phyloP scores from a whole-genome alignment of 2,329 filamentous ascomycete species.

The Paraphoma sp. region DNA sequence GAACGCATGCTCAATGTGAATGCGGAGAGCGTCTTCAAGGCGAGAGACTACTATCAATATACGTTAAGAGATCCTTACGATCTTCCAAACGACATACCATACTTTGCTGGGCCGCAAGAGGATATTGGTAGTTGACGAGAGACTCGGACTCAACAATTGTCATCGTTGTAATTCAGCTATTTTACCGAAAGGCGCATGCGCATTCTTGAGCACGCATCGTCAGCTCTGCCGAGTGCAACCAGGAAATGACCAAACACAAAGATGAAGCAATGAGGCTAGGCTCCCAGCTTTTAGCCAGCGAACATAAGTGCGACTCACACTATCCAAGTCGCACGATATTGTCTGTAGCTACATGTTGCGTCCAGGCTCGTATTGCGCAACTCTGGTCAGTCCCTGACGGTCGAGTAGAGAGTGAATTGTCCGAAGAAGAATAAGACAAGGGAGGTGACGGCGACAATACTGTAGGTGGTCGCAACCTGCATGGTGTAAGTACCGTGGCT shows the following conservation, averaged over 20 bases:
- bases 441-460: constrained; percentile 15
- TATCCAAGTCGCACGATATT: background rate
- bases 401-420: constrained; percentile 21
- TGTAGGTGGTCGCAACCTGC: constrained; percentile 28
- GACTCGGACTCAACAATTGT: background rate
- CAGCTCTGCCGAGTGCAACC: background rate
- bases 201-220: background rate
- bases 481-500: background rate
- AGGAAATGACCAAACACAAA: no score
- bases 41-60: constrained; percentile 9
- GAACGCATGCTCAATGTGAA: background rate
- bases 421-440: constrained; percentile 28
- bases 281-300: no score
- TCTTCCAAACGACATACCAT: constrained; percentile 13
- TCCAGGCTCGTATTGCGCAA: no score
- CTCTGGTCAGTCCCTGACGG: background rate
- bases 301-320: background rate
- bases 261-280: no score
- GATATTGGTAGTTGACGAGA: constrained; percentile 4
- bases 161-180: background rate
- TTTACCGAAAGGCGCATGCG: background rate
- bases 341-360: no score
- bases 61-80: constrained; percentile 12
- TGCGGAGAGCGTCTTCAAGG: constrained; percentile 8
- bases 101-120: constrained; percentile 13